Conservation (phyloP, 2,329 filamentous ascomycete genomes). For the Claviceps sp. region DNA sequence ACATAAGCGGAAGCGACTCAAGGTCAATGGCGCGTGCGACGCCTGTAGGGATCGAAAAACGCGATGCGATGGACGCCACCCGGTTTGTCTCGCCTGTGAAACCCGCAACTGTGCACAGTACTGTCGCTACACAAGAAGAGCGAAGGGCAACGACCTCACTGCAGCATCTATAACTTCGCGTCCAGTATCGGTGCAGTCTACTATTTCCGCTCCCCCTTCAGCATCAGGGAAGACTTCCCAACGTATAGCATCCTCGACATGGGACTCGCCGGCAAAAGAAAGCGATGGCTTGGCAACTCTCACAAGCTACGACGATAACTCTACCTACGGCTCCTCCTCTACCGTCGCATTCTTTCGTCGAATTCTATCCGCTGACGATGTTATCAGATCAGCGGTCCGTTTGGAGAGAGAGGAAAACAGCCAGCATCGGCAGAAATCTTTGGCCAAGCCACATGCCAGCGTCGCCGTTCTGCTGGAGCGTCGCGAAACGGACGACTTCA, state of each 20-base stretch:
- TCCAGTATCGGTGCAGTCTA: background rate
- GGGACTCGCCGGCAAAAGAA: constrained; percentile 1
- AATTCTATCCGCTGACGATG: background rate
- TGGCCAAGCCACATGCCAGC: background rate
- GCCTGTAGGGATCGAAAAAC: constrained; percentile 2
- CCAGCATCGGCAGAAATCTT: background rate
- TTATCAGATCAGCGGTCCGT: background rate
- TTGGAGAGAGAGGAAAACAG: background rate
- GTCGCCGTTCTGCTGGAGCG: background rate
- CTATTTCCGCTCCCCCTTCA: background rate
- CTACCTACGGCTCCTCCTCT: constrained; percentile 3
- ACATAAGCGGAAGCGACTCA: constrained; percentile 1
- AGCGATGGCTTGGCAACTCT: constrained; percentile 4
- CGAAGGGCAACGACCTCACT: background rate
- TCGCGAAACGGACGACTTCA: background rate
- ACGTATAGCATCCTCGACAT: background rate
- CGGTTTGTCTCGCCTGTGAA: constrained; percentile 2
- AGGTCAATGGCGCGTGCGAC: constrained; percentile 3
- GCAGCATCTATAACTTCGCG: background rate
- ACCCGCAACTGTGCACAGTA: background rate
- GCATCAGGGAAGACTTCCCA: background rate
- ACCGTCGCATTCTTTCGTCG: constrained; percentile 3
- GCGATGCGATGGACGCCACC: constrained; percentile 2
- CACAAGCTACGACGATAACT: constrained; percentile 2
- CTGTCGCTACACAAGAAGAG: background rate